Conservation (phyloP, 345 rosid genomes). For the Combretum micranthum region DNA sequence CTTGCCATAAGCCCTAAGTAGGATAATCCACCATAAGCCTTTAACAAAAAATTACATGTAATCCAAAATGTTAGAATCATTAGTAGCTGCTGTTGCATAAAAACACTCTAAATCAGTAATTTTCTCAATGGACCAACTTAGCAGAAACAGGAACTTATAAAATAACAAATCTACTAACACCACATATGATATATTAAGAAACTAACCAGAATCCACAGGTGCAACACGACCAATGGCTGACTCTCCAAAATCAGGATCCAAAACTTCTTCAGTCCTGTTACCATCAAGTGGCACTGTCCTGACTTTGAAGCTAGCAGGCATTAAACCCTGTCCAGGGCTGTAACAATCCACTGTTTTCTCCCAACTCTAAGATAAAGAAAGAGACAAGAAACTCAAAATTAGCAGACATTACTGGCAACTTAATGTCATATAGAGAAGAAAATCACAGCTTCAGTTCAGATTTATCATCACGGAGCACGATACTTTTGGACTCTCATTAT, state of each 20-base stretch:
- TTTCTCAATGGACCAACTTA: background rate
- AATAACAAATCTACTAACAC: background rate
- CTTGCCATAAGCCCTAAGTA: slow-evolving; percentile 80
- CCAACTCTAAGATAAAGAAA: slow-evolving; percentile 51
- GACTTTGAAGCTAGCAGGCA: slow-evolving; percentile 94
- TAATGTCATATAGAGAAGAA: too few species aligned
- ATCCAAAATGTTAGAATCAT: background rate
- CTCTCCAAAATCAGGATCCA: slow-evolving; percentile 94
- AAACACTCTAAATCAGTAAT: slow-evolving; percentile 1
- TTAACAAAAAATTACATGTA: slow-evolving; percentile 1
- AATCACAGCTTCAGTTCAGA: too few species aligned
- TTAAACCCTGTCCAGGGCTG: slow-evolving; percentile 89
- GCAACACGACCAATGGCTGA: slow-evolving; percentile 95
- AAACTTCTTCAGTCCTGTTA: slow-evolving; percentile 59
- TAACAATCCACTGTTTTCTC: slow-evolving; percentile 94
- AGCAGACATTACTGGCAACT: background rate
- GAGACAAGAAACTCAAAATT: slow-evolving; percentile 3
- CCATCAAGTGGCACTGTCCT: slow-evolving; percentile 62
- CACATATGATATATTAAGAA: background rate
- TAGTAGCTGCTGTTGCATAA: background rate
- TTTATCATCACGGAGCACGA: too few species aligned
- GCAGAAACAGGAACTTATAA: background rate
- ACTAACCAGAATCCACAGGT: slow-evolving; percentile 85
- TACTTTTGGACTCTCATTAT: too few species aligned
- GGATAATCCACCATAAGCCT: slow-evolving; percentile 95